These are phyloP conservation scores for Acanthamoeba healyi DNA, from an alignment of 208 protist genomes.

Conservation along the genomic window DNA sequence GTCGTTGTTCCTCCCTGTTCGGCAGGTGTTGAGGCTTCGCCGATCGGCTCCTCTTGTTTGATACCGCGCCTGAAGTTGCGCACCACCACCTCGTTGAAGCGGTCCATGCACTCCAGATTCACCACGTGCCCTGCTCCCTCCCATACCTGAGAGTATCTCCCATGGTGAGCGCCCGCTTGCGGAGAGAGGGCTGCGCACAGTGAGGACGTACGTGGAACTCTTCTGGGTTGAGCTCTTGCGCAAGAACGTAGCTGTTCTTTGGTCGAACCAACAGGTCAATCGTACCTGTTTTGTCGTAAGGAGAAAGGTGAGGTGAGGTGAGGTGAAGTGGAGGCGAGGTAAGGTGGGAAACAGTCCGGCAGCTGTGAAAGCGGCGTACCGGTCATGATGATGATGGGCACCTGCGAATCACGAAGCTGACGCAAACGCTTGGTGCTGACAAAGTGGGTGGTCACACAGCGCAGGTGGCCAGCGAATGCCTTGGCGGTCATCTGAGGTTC, in stretches of 20 bases:
- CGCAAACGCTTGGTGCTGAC: neutral
- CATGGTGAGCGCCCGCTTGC: no score
- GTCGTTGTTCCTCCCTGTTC: neutral
- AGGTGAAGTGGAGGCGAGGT: neutral
- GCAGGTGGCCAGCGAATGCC: neutral
- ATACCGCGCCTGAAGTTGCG: slow-evolving; percentile 11
- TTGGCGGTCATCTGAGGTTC: neutral
- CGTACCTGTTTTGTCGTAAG: neutral
- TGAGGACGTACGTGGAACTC: slow-evolving; percentile 22
- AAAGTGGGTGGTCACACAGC: slow-evolving; percentile 11
- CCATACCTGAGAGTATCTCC: neutral
- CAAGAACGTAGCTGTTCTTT: slow-evolving; percentile 14
- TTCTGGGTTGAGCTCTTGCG: neutral
- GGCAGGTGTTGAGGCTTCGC: neutral
- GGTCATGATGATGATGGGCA: slow-evolving; percentile 53
- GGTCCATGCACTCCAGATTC: slow-evolving; percentile 28
- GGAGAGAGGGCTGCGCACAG: no score
- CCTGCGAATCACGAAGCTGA: neutral
- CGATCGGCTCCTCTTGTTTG: neutral
- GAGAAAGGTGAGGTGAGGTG: neutral
- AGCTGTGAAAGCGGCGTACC: neutral
- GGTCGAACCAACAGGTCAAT: neutral
- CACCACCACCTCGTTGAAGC: slow-evolving; percentile 27
- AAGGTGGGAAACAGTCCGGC: neutral
- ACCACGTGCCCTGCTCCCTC: slow-evolving; percentile 27